A percentile compares a stretch with the other conserved stretches of the same genome.
These are phyloP conservation scores for Venturia aucupariae DNA, from an alignment of 2,329 filamentous ascomycete species.

Conservation along the genomic window DNA sequence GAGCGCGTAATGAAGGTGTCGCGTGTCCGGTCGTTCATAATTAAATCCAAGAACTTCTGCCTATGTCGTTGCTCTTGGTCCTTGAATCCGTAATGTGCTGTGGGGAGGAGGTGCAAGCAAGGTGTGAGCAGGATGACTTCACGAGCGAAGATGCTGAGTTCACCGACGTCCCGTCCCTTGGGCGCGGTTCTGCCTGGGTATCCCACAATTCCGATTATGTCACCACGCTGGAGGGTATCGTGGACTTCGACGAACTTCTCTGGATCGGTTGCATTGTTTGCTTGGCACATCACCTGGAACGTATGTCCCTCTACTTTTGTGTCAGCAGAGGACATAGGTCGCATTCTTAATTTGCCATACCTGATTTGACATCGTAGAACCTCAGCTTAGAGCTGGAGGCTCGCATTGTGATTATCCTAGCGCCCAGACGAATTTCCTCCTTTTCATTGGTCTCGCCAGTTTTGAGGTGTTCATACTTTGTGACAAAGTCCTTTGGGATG, in stretches of 20 bases:
- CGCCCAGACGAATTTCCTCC: slow-evolving; percentile 66
- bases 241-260: slow-evolving; percentile 79
- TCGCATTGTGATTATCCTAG: slow-evolving; percentile 83
- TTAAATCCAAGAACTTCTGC: slow-evolving; percentile 70
- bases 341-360: slow-evolving; percentile 47
- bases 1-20: slow-evolving; percentile 77
- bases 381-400: slow-evolving; percentile 73
- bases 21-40: slow-evolving; percentile 86
- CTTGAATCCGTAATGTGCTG: slow-evolving; percentile 89
- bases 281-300: slow-evolving; percentile 87
- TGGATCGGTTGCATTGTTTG: slow-evolving; percentile 62
- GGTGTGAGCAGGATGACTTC: slow-evolving; percentile 70
- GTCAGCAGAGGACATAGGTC: too few species aligned
- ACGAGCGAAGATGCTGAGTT: slow-evolving; percentile 90
- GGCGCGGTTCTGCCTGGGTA: slow-evolving; percentile 79
- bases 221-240: slow-evolving; percentile 77
- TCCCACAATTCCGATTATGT: slow-evolving; percentile 82
- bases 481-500: slow-evolving; percentile 69
- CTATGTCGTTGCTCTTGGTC: slow-evolving; percentile 85
- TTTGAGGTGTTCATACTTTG: slow-evolving; percentile 71
- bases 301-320: slow-evolving; percentile 52
- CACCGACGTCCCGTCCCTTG: slow-evolving; percentile 78
- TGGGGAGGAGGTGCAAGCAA: slow-evolving; percentile 82
- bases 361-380: slow-evolving; percentile 69
- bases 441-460: slow-evolving; percentile 77